Evolutionary conservation across 192 early-diverging fungal genomes (phyloP).

Genomic region (Backusella macrospora): DNA sequence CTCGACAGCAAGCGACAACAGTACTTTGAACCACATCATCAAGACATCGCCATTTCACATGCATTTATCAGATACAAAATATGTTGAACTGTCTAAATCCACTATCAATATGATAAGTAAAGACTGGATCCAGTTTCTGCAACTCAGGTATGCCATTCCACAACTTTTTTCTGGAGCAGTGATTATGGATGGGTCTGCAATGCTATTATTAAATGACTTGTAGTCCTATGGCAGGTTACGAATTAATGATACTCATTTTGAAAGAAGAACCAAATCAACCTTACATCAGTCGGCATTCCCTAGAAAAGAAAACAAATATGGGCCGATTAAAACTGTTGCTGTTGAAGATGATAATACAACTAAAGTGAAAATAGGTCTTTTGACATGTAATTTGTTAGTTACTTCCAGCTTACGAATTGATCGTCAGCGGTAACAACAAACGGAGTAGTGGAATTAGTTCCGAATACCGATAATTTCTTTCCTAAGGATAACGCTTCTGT

Average conservation of each 20-base stretch:
- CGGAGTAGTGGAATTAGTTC: background rate
- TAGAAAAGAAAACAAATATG: background rate
- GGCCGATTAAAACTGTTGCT: background rate
- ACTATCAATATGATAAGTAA: background rate
- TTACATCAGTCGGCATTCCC: background rate
- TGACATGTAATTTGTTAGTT: slow-evolving; percentile 12
- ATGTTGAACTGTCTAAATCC: slow-evolving; percentile 1
- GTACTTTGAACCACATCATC: background rate
- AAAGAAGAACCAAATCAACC: slow-evolving; percentile 4
- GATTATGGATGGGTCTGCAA: background rate
- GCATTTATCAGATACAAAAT: background rate
- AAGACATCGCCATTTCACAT: background rate
- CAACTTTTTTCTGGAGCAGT: slow-evolving; percentile 8
- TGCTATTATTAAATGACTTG: background rate
- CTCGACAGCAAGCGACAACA: background rate
- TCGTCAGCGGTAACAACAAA: background rate
- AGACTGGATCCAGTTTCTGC: slow-evolving; percentile 9
- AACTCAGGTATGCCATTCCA: slow-evolving; percentile 6
- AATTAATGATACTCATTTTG: slow-evolving; percentile 2
- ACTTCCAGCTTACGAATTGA: slow-evolving; percentile 1
- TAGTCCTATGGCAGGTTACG: background rate
- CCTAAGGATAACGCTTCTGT: background rate
- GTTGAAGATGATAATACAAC: slow-evolving; percentile 10
- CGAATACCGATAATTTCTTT: background rate
- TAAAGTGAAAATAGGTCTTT: slow-evolving; percentile 4